Evolutionary conservation across 2,329 filamentous ascomycete genomes (phyloP), one percentile per base, ranked within the genome.

Genomic region (Parastagonospora avenae): DNA sequence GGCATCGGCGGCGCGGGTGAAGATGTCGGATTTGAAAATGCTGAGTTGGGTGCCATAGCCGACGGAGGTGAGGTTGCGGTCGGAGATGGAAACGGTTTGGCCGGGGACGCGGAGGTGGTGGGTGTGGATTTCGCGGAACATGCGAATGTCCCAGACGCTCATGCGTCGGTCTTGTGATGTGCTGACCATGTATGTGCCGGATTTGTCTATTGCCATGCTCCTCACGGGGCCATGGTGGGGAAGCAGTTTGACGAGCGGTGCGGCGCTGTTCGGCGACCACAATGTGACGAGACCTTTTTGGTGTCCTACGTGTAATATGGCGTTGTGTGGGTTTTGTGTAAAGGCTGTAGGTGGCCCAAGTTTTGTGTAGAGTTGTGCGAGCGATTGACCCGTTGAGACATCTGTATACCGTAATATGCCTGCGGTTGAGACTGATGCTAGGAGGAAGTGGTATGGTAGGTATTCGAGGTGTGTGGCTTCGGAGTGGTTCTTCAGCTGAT

Each of bases 391-490:
- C 5, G 92, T 99, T 4, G 92, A 96, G 16, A 92, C 92, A 73
- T 99, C 94, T 71, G 94, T 94, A 72, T 97, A 99, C 92, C 71
- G 65, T 48, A 99, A 79, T 64, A 89, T 90, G 33, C 93, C 93
- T 39, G 87, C 86, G 62, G 90, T 87, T 54, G 91, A 91, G 84
- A 93, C 83, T 14, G 92, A 96, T 14, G 90, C 90, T 42, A 99
- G 82, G 36, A 99, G 85, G 73, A 96, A 99, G 73, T 99, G 94
- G 71, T 97, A 97, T 0, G 93, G 93, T 11, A 97, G 79, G 70
- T 97, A 99, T 74, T 97, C 91, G 82, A 99, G 91, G 73, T 95
- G 88, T 10, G 90, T 89, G 11, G 95, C 90, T 73, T 99, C 94
- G 55, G 90, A 84, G 71, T 96, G 93, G 73, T 94, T 94, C 74